Conservation (phyloP, 2,329 filamentous ascomycete genomes). For the Elsinoe fawcettii region DNA sequence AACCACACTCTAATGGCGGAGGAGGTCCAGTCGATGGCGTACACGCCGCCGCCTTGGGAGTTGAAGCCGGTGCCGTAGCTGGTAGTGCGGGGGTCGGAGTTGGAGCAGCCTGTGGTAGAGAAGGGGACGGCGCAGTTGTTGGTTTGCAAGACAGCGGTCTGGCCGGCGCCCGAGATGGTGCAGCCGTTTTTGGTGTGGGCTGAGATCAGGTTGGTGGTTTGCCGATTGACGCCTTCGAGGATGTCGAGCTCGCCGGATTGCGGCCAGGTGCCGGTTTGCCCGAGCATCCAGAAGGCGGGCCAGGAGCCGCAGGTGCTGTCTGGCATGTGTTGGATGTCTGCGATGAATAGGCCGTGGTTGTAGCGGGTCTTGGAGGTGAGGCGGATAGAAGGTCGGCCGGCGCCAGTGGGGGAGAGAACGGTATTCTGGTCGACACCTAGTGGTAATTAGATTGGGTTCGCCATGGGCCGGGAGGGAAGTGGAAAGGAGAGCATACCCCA, state of each 20-base stretch:
- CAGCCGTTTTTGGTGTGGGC: conserved; percentile 29
- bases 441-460: not conserved
- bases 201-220: conserved; percentile 27
- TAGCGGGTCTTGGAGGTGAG: conserved; percentile 40
- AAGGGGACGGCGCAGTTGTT: conserved; percentile 45
- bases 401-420: conserved; percentile 11
- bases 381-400: conserved; percentile 37
- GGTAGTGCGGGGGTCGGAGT: conserved; percentile 18
- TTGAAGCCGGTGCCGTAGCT: conserved; percentile 45
- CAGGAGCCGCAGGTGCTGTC: conserved; percentile 41
- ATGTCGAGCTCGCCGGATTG: conserved; percentile 41
- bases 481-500: conserved; percentile 5
- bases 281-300: conserved; percentile 37
- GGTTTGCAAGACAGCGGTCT: conserved; percentile 41
- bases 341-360: conserved; percentile 40
- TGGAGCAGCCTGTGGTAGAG: conserved; percentile 33
- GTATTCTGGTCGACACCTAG: conserved; percentile 15
- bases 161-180: conserved; percentile 28
- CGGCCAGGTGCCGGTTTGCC: conserved; percentile 29
- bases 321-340: conserved; percentile 46
- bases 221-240: conserved; percentile 40
- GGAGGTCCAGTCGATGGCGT: conserved; percentile 57
- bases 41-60: conserved; percentile 36
- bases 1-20: conserved; percentile 69
- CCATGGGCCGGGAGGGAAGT: too few relatives aligned